A percentile compares a stretch with the other conserved stretches of the same genome.
Evolutionary conservation across 257 asterid species (phyloP).

Genomic region (Phtheirospermum japonicum): DNA sequence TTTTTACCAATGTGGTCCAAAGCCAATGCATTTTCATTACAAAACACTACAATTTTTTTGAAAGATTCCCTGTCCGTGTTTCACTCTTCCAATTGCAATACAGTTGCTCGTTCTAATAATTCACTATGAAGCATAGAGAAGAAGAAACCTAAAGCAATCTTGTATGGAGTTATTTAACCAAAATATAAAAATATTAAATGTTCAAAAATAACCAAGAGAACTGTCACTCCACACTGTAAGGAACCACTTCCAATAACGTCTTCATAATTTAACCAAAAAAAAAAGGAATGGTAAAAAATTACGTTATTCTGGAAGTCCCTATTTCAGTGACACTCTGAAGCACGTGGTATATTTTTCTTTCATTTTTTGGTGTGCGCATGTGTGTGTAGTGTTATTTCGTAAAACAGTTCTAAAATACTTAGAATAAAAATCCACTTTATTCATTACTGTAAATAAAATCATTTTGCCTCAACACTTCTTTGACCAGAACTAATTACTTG

Average conservation of each 20-base stretch:
- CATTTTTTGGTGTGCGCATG: not conserved
- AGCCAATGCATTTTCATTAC: not conserved
- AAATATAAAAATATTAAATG: not conserved
- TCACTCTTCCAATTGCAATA: not conserved
- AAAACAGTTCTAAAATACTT: too few species aligned
- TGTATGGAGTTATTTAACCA: not conserved
- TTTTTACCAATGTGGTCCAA: not conserved
- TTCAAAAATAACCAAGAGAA: not conserved
- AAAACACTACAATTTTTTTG: not conserved
- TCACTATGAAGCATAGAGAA: not conserved
- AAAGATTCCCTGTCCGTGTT: not conserved
- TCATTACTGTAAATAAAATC: conserved; percentile 10
- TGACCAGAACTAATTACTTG: not conserved
- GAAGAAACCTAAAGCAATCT: conserved; percentile 4
- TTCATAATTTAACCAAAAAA: not conserved
- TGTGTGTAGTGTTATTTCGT: not conserved
- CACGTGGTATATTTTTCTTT: not conserved
- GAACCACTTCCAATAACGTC: not conserved
- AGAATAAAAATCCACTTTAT: too few species aligned
- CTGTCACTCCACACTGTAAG: not conserved
- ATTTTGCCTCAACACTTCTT: not conserved
- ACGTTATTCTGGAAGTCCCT: not conserved
- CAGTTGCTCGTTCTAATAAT: not conserved
- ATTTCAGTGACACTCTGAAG: not conserved
- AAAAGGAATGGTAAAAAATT: too few species aligned